Base-by-base conservation (phyloP, 495 filamentous ascomycete species). In the Neurospora terricola region DNA sequence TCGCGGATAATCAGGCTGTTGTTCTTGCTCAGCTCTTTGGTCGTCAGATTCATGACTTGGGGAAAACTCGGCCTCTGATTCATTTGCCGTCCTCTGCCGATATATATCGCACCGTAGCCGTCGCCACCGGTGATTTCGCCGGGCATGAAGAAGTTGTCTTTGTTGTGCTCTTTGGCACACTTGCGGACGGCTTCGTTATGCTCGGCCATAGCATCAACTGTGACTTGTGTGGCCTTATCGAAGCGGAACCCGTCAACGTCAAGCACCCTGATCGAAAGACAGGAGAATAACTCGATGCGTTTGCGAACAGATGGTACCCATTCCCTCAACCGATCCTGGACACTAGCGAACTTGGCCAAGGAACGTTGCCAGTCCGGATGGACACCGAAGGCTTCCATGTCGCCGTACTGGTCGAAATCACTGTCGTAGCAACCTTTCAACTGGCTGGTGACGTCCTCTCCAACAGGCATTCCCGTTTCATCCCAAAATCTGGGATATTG, bases 261-360 rank as follows among this genome's bases (percentile, higher is more conserved):
- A 16, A 92, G 83, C 69, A 87, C 87, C 27, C 82, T 80, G 59
- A 92, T 89, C 2, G 87, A 84, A 77, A 91, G 87, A 77, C 90
- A 92, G n/a, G 90, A 90, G 74, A 92, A 91, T 38, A 84, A 84
- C 68, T 87, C 84, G 43, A 93, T 78, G 72, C 87, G 87, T 43
- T 88, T 81, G 34, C 85, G 82, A 9, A 92, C 91, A 69, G 82
- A 84, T 0, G 89, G 88, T 30, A 85, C 78, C 91, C 91, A 93
- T 79, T 92, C 91, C 37, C 91, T 86, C n/a, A 93, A 82, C 73
- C 91, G 88, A 77, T 93, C 91, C 78, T 93, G 91, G 2, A 92
- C 91, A 42, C 85, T 90, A 43, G 89, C 89, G 78, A 92, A 92
- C 74, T 92, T 92, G 8, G 90, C 86, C 39, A 93, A 81, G 75